These are phyloP conservation scores for Saturnispora mendoncae DNA, from an alignment of 805 yeast species.

Conservation along the genomic window DNA sequence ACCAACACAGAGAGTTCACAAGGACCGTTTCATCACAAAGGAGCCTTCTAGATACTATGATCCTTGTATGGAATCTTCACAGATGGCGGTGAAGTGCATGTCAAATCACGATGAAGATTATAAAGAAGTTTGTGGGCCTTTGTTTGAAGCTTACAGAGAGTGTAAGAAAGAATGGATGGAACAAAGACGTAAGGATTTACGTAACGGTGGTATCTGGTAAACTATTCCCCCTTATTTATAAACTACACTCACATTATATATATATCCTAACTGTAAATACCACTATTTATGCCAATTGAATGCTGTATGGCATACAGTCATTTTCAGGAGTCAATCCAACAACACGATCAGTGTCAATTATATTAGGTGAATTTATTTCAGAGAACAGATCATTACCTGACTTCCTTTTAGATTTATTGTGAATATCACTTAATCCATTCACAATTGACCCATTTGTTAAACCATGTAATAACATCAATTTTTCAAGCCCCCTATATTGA, in stretches of 20 bases:
- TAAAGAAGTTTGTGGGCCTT: conserved; percentile 60
- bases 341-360: not conserved
- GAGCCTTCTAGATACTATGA: conserved; percentile 81
- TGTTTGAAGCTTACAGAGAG: conserved; percentile 87
- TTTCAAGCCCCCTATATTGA: conserved; percentile 17
- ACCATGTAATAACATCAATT: conserved; percentile 21
- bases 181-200: conserved; percentile 23
- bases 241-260: not conserved
- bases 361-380: not conserved
- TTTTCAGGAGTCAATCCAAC: not conserved
- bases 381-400: not conserved
- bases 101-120: conserved; percentile 68
- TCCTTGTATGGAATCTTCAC: conserved; percentile 85
- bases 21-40: conserved; percentile 59
- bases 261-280: not conserved
- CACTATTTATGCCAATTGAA: not conserved
- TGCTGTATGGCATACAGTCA: not conserved
- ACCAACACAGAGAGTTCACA: conserved; percentile 66
- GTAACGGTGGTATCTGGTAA: conserved; percentile 27
- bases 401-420: not conserved
- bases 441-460: conserved; percentile 22
- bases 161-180: conserved; percentile 72
- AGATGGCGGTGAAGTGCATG: conserved; percentile 78
- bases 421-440: conserved; percentile 2
- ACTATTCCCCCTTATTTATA: not conserved